Evolutionary conservation across 2,329 filamentous ascomycete species (phyloP).

Genomic region (Tolypocladium guangdongense): DNA sequence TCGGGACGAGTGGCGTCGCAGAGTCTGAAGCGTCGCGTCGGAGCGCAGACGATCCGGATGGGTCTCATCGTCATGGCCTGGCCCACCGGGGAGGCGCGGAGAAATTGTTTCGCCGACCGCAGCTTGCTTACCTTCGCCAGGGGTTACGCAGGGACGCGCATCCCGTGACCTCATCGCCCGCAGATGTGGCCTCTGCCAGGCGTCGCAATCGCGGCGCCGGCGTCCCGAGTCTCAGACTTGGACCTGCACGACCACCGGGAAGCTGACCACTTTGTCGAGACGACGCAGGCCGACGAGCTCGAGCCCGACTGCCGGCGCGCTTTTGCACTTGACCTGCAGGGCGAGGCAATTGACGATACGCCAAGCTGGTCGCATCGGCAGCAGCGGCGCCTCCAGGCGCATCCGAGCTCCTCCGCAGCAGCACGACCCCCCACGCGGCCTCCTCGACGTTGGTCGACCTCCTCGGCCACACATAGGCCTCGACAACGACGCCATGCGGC

Average conservation of each 20-base stretch:
- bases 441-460: not conserved
- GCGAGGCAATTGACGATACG: not conserved
- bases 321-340: not conserved
- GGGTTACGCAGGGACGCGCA: not conserved
- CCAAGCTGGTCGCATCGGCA: not conserved
- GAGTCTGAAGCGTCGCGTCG: slow-evolving; percentile 5
- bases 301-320: not conserved
- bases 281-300: not conserved
- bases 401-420: not conserved
- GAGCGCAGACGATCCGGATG: slow-evolving; percentile 13
- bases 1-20: not conserved
- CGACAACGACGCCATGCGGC: slow-evolving; percentile 13
- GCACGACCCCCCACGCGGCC: not conserved
- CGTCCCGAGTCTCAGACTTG: not conserved
- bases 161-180: not conserved
- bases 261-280: not conserved
- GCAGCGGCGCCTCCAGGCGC: not conserved
- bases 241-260: not conserved
- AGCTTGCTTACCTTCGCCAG: not conserved
- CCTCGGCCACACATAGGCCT: not conserved
- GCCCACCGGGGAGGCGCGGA: slow-evolving; percentile 4
- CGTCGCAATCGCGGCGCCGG: not conserved
- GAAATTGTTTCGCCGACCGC: slow-evolving; percentile 7
- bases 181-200: not conserved
- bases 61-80: slow-evolving; percentile 10